phyloP scores from a whole-genome alignment of 1,139 yeast species.

The Saccharomyces hybrid region DNA sequence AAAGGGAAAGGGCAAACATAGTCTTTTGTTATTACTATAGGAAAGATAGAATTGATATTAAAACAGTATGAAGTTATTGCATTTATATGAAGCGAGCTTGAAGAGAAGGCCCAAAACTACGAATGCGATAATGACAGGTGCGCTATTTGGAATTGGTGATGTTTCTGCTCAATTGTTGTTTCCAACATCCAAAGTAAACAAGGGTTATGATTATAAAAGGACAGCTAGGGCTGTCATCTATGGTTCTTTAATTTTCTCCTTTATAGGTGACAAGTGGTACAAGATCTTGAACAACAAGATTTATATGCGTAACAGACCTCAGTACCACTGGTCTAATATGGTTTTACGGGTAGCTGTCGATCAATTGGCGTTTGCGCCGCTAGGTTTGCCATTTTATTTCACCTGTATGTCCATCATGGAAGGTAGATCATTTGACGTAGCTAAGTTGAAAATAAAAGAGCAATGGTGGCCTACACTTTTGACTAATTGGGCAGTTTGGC shows the following conservation, averaged over 20 bases:
- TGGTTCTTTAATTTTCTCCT: conserved; percentile 73
- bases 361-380: conserved; percentile 72
- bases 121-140: conserved; percentile 49
- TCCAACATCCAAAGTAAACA: conserved; percentile 30
- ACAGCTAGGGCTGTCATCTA: conserved; percentile 61
- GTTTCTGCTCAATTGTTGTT: conserved; percentile 57
- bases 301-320: conserved; percentile 27
- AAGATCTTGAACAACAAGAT: conserved; percentile 44
- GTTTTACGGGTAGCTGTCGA: conserved; percentile 54
- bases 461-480: conserved; percentile 55
- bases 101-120: conserved; percentile 45
- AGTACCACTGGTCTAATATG: conserved; percentile 30
- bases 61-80: conserved; percentile 23
- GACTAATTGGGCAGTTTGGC: conserved; percentile 86
- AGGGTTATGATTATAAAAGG: conserved; percentile 38
- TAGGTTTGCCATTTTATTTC: conserved; percentile 63
- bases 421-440: conserved; percentile 35
- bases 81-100: conserved; percentile 38
- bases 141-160: conserved; percentile 72
- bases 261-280: conserved; percentile 69
- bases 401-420: conserved; percentile 62
- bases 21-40: neutral
- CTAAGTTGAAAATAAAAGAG: conserved; percentile 37
- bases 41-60: neutral
- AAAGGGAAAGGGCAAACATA: neutral